Base-by-base conservation (phyloP, 352 stramenopile species). In the Saprolegnia diclina region DNA sequence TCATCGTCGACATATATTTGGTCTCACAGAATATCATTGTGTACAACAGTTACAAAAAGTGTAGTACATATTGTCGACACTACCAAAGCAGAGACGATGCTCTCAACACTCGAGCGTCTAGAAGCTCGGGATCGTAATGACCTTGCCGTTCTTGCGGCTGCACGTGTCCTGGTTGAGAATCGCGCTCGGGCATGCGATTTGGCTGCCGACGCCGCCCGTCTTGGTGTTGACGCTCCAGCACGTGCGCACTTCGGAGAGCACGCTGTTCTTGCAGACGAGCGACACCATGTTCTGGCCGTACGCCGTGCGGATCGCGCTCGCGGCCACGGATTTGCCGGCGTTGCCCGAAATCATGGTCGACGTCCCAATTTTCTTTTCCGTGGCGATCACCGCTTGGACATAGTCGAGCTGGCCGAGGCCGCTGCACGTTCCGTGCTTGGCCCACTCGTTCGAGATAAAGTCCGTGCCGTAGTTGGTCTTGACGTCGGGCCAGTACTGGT, bases 361-460 rank as follows among this genome's bases (percentile, higher is more conserved):
- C 10, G 57, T 65, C 59, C 76, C 82, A 64, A 92, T 91, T 66
- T 79, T 79, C n/a, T 67, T 45, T 21, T 92, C 74, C 70, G 94
- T 77, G 44, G 83, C 74, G 14, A 97, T 73, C 18, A 88, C 88
- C n/a, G 79, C 46, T 26, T 72, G 72, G 75, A 97, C 96, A 78
- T 97, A 97, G 38, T 80, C 77, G 54, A 85, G 64, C 73, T 97
- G 83, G 21, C 70, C 64, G 4, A 98, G 78, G 0, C 89, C 89
- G 13, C 86, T 93, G 79, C 93, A 98, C 52, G 93, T 97, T 38
- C 93, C 93, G 72, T 98, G 93, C 56, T 95, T 94, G 32, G 74
- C 86, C 93, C 93, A 98, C 75, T 98, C 93, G 73, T 98, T 92
- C 65, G 84, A 79, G 91, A 91, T 97, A 68, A 98, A 98, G 46